Conservation (phyloP, 2,329 filamentous ascomycete species). For the Sordariomycetes sp. region DNA sequence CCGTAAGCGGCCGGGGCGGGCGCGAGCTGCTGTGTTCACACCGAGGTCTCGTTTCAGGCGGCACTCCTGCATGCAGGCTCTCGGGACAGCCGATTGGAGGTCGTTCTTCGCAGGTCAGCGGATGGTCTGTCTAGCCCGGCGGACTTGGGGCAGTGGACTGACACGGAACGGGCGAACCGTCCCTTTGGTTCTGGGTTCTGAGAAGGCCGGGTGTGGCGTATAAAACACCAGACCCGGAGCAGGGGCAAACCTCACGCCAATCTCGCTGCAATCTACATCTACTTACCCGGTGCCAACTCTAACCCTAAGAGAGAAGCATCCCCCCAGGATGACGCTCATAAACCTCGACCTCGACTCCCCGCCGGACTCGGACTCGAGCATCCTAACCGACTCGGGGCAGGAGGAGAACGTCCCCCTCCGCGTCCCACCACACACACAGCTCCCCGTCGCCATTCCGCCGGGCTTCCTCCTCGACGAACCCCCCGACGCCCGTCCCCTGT, state of each 20-base stretch:
- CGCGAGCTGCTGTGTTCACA: neutral
- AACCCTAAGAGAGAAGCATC: no score
- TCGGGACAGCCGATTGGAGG: neutral
- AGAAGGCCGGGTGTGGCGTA: no score
- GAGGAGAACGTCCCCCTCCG: neutral
- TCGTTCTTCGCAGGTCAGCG: neutral
- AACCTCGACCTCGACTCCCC: no score
- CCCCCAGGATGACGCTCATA: no score
- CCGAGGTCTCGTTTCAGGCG: neutral
- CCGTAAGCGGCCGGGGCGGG: neutral
- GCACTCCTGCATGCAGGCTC: neutral
- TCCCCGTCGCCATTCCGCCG: slow-evolving; percentile 21
- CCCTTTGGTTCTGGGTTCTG: no score
- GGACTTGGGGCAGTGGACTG: no score
- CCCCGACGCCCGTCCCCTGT: slow-evolving; percentile 24
- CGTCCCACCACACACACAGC: slow-evolving; percentile 18
- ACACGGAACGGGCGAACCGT: no score
- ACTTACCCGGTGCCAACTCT: no score
- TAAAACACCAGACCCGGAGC: no score
- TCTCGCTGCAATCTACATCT: no score
- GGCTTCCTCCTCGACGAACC: slow-evolving; percentile 31
- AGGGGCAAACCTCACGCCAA: no score
- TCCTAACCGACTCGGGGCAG: neutral
- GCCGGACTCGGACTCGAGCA: neutral
- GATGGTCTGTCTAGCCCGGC: no score